These are phyloP conservation scores for Phlebopus sp. DNA, from an alignment of 1,284 basidiomycete genomes.

Conservation along the genomic window DNA sequence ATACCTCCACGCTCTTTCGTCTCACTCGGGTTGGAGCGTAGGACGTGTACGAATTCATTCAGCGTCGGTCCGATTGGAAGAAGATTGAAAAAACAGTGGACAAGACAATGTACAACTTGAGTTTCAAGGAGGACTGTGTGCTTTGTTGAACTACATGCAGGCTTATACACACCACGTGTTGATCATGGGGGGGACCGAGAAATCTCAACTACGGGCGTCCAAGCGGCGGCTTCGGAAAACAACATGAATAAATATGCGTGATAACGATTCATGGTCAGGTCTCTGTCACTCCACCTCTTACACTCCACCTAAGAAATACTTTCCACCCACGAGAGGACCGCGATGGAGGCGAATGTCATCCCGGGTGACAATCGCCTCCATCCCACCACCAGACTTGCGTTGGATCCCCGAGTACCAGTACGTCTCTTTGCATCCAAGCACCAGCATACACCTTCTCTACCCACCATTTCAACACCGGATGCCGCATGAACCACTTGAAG, in stretches of 20 bases:
- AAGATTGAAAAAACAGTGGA: constrained; percentile 94
- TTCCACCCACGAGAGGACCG: too few relatives aligned
- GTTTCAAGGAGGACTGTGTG: constrained; percentile 87
- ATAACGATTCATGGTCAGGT: too few relatives aligned
- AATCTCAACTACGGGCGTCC: too few relatives aligned
- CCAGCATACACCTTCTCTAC: constrained; percentile 38
- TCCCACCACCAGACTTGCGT: constrained; percentile 36
- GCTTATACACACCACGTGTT: too few relatives aligned
- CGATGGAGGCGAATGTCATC: neutral
- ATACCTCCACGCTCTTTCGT: constrained; percentile 3
- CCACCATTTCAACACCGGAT: constrained; percentile 46
- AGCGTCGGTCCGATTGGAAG: constrained; percentile 92
- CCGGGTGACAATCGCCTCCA: constrained; percentile 38
- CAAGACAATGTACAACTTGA: constrained; percentile 93
- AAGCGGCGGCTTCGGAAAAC: too few relatives aligned
- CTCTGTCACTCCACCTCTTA: too few relatives aligned
- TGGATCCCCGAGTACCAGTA: constrained; percentile 38
- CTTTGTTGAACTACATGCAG: constrained; percentile 30
- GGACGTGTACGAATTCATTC: constrained; percentile 93
- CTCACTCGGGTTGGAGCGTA: constrained; percentile 32
- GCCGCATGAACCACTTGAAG: constrained; percentile 45
- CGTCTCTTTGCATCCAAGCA: constrained; percentile 37
- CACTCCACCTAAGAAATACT: too few relatives aligned
- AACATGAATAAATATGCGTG: too few relatives aligned
- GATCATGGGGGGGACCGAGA: too few relatives aligned